A percentile compares a stretch with the other conserved stretches of the same genome.
These are phyloP conservation scores for Cytospora piceae DNA, from an alignment of 2,329 filamentous ascomycete genomes.

Conservation along the genomic window DNA sequence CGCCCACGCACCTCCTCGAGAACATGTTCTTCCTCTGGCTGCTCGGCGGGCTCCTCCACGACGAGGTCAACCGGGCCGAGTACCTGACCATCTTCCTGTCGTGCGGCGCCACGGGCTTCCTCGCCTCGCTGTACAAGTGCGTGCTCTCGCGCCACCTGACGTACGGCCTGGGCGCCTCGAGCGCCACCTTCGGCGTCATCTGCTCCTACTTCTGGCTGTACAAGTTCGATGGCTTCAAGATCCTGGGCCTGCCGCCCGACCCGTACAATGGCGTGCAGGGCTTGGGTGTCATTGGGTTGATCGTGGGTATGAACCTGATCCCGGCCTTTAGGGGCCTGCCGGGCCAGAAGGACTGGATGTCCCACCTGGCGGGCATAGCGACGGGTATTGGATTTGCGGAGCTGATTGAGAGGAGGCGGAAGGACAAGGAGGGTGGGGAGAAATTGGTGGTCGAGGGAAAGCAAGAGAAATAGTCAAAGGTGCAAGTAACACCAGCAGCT, in stretches of 20 bases:
- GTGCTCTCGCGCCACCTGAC: constrained; percentile 51
- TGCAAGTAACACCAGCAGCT: not conserved
- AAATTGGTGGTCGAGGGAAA: not conserved
- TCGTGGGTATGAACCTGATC: constrained; percentile 55
- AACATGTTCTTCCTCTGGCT: constrained; percentile 71
- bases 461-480: not conserved
- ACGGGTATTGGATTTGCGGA: constrained; percentile 50
- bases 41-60: constrained; percentile 68
- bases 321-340: constrained; percentile 48
- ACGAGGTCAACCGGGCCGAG: constrained; percentile 69
- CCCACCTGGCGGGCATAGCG: constrained; percentile 57
- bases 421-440: constrained; percentile 29
- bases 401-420: constrained; percentile 40
- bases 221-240: constrained; percentile 58
- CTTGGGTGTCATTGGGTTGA: constrained; percentile 55
- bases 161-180: constrained; percentile 67
- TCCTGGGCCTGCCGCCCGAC: constrained; percentile 61
- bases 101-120: constrained; percentile 61
- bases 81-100: constrained; percentile 71
- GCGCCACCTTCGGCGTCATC: constrained; percentile 63
- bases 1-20: constrained; percentile 58
- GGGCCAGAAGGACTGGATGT: constrained; percentile 53
- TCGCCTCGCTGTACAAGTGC: constrained; percentile 58
- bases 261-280: constrained; percentile 56
- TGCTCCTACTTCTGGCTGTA: constrained; percentile 66